Base-by-base conservation (phyloP, 257 asterid species). In the Solanum gandarillasii region DNA sequence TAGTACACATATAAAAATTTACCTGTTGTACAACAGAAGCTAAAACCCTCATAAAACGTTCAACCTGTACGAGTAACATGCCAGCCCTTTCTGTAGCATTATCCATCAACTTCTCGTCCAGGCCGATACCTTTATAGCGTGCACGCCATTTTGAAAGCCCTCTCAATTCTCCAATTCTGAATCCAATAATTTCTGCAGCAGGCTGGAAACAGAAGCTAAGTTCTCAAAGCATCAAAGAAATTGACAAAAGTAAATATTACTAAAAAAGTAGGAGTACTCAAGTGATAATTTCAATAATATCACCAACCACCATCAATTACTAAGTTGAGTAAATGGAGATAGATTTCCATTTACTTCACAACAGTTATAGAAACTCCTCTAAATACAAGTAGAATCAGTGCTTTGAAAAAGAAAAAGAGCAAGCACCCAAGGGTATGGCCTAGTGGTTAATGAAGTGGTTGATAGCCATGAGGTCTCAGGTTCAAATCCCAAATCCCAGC, bases 91-190 rank as follows among this genome's bases (percentile, higher is more conserved):
- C 99, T 75, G 96, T 94, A 73, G 98, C 98, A 91, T 88, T 92
- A 88, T 95, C 96, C 87, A 97, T 93, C 88, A 96, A 89, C 73
- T 91, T 92, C 92, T 95, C 99, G 85, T 95, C 98, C 91, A 97
- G 92, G 72, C 99, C 99, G 90, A 97, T 94, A 86, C 93, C 94
- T 68, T 67, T 90, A 93, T 76, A 97, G 78, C 99, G 98, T 88
- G 99, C 94, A 85, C 97, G 98, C 99, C 99, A 97, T 91, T 90
- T 96, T 88, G 98, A 95, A 91, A 96, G 98, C 83, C 98, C 98
- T 91, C 97, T 93, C 39, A 97, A 92, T 89, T 95, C 99, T 92
- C 99, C 99, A 92, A 97, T 88, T 90, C 98, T 93, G 87, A 97
- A 97, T 71, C 93, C 98, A 89, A 97, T 92, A 82, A 95, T 97